Percentiles rank a stretch among this genome's conserved stretches.
phyloP scores from a whole-genome alignment of 108 stramenopile species.

The Heterococcus sp. region DNA sequence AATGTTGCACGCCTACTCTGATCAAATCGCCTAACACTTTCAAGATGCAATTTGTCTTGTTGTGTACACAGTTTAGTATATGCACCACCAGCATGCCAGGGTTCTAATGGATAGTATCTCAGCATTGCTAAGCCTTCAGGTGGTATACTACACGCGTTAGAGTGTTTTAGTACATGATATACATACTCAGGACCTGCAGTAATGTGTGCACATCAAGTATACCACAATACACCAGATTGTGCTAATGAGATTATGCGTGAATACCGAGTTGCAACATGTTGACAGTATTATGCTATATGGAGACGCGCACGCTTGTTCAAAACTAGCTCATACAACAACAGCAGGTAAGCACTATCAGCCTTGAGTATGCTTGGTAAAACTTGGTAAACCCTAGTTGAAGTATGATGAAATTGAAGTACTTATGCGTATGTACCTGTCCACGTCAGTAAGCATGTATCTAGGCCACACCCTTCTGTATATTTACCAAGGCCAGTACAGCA shows the following conservation, averaged over 20 bases:
- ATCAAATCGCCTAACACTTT: constrained; percentile 9
- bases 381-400: too few relatives aligned
- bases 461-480: constrained; percentile 5
- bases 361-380: too few relatives aligned
- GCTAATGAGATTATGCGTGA: too few relatives aligned
- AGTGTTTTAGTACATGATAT: constrained; percentile 11
- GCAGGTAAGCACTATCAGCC: too few relatives aligned
- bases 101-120: constrained; percentile 18
- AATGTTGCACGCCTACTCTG: constrained; percentile 16
- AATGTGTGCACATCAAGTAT: too few relatives aligned
- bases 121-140: constrained; percentile 30
- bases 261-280: too few relatives aligned
- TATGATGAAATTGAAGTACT: too few relatives aligned
- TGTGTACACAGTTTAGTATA: neutral
- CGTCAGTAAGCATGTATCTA: constrained; percentile 4
- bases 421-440: neutral
- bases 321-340: too few relatives aligned
- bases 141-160: neutral
- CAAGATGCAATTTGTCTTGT: neutral
- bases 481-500: constrained; percentile 7
- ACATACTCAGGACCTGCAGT: constrained; percentile 33
- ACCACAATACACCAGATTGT: too few relatives aligned
- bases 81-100: constrained; percentile 25
- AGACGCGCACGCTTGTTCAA: too few relatives aligned
- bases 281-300: too few relatives aligned